phyloP scores from a whole-genome alignment of 2,329 filamentous ascomycete species.

The Fusarium kyushuense region DNA sequence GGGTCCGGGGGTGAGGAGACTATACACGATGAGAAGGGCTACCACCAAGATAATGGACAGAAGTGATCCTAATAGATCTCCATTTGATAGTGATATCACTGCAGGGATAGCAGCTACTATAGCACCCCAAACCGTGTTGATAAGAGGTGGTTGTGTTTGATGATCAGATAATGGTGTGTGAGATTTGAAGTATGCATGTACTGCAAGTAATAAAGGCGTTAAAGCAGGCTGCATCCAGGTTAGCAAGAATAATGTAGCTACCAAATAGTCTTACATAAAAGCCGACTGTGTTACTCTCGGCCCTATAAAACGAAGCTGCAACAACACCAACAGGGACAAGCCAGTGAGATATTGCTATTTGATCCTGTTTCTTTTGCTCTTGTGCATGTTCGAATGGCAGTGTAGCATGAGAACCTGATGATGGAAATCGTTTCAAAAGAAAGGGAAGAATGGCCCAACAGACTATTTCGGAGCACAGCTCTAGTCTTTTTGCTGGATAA shows the following conservation, averaged over 20 bases:
- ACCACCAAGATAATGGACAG: constrained; percentile 48
- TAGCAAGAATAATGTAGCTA: background rate
- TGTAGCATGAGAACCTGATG: too few relatives aligned
- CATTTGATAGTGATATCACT: constrained; percentile 45
- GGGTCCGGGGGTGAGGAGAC: constrained; percentile 31
- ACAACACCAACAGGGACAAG: constrained; percentile 13
- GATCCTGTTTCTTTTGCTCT: background rate
- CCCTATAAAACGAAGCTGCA: constrained; percentile 27
- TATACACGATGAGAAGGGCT: constrained; percentile 50
- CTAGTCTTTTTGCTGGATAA: constrained; percentile 37
- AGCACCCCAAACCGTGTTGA: constrained; percentile 4
- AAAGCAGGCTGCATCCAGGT: constrained; percentile 38
- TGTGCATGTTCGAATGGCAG: background rate
- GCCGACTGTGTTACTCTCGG: constrained; percentile 19
- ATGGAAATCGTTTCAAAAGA: constrained; percentile 28
- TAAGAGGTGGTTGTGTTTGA: background rate
- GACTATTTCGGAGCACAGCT: constrained; percentile 51
- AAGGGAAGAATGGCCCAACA: constrained; percentile 50
- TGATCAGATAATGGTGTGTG: background rate
- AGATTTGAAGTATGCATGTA: constrained; percentile 12
- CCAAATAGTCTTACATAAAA: constrained; percentile 11
- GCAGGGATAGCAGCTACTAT: constrained; percentile 1
- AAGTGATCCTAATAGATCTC: constrained; percentile 37
- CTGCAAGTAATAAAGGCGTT: constrained; percentile 41
- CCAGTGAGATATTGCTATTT: constrained; percentile 20